Base-by-base conservation (phyloP, 805 yeast species). In the Yamadazyma olivae region DNA sequence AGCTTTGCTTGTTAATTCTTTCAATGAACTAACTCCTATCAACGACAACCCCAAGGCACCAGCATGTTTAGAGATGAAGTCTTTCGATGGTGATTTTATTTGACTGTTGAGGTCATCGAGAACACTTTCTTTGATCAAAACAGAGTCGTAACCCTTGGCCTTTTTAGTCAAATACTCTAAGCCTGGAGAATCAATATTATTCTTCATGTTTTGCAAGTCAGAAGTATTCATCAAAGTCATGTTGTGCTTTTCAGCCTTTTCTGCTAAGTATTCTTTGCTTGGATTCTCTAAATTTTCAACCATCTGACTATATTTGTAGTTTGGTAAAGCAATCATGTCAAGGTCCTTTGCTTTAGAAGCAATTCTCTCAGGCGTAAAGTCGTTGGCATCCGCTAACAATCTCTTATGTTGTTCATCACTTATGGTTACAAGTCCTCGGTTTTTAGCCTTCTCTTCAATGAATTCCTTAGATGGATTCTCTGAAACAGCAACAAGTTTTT, bases 291-390 rank as follows among this genome's bases (percentile, higher is more conserved):
- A 27, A 19, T 3, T 24, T 23, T 39, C 20, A n/a, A 29, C 30
- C 37, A 45, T 26, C 9, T 31, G 27, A 2, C 40, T 39, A 19
- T 45, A 37, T 23, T 51, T 38, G 13, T 32, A 19, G 3, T 17
- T 7, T 12, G 38, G 41, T 2, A 62, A 23, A 3, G 50, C 50
- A 12, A 46, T 52, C 40, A 57, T 46, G 12, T 57, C 59, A 19
- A 43, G 37, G 6, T 38, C 40, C 16, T 43, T 37, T 17, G 66
- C 60, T 37, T 48, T 46, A 12, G 39, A 28, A 1, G 34, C 37
- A 12, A 54, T 33, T 8, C 41, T 45, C 14, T 48, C 50, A 17
- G 38, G 34, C 16, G 42, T 17, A 16, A 48, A 44, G 12, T 39
- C 30, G 21, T 37, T 37, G 12, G 33, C 36, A 26, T 36, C 41